These are phyloP conservation scores for Capsicum baccatum DNA, from an alignment of 257 asterid genomes.

Conservation along the genomic window DNA sequence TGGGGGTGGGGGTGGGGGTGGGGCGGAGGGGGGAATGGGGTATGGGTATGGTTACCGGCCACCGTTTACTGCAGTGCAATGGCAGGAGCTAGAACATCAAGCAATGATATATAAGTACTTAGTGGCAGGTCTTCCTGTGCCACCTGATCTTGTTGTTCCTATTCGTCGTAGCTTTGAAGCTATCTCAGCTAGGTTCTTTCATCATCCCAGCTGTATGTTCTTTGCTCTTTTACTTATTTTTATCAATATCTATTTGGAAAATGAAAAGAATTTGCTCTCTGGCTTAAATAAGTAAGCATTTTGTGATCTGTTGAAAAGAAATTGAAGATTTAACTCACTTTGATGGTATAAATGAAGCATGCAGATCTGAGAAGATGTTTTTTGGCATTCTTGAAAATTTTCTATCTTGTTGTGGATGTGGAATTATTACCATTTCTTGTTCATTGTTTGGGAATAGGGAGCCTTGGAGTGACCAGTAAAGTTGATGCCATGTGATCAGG, in stretches of 20 bases:
- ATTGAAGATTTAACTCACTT: not conserved
- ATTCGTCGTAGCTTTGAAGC: slow-evolving; percentile 91
- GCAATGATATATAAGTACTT: slow-evolving; percentile 96
- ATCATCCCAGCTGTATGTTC: slow-evolving; percentile 70
- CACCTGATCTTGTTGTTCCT: slow-evolving; percentile 87
- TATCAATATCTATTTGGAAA: not conserved
- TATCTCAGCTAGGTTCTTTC: slow-evolving; percentile 74
- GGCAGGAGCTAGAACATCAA: slow-evolving; percentile 99
- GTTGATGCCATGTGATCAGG: too few species aligned
- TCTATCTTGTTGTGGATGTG: not conserved
- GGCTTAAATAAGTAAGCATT: not conserved
- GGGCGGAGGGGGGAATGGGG: slow-evolving; percentile 36
- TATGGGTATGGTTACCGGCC: slow-evolving; percentile 67
- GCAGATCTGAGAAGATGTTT: slow-evolving; percentile 21
- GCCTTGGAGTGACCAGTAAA: too few species aligned
- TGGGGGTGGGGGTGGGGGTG: slow-evolving; percentile 26
- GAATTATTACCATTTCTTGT: not conserved
- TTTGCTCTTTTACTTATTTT: slow-evolving; percentile 8
- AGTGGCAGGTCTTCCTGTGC: slow-evolving; percentile 84
- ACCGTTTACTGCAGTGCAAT: slow-evolving; percentile 87
- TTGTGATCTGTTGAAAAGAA: not conserved
- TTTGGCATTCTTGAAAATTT: not conserved
- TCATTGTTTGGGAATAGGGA: not conserved
- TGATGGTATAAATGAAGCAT: not conserved
- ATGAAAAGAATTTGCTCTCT: too few species aligned